Percentiles rank a stretch among this genome's conserved stretches.
phyloP scores from a whole-genome alignment of 2,329 filamentous ascomycete species.

The Sporothrix pallida region DNA sequence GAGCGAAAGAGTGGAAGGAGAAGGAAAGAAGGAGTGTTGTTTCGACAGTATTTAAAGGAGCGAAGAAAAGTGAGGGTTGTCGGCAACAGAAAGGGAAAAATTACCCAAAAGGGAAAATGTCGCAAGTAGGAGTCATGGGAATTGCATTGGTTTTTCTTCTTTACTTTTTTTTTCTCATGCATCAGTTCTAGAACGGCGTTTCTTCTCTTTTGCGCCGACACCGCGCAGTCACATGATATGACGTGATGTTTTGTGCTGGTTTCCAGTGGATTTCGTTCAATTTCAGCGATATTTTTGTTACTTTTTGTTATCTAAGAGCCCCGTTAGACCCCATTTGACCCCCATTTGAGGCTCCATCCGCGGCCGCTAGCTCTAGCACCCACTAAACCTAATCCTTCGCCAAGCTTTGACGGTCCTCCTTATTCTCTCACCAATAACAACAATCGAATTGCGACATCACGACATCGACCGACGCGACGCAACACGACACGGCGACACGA shows the following conservation, averaged over 20 bases:
- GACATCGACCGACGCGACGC: neutral
- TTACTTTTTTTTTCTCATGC: neutral
- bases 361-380: neutral
- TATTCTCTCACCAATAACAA: no score
- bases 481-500: no score
- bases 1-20: neutral
- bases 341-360: neutral
- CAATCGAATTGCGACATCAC: neutral
- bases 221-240: constrained; percentile 24
- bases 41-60: neutral
- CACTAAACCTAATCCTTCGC: constrained; percentile 10
- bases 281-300: neutral
- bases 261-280: neutral
- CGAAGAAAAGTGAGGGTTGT: neutral
- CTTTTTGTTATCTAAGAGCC: neutral
- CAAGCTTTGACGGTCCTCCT: neutral
- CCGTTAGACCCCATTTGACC: neutral
- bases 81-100: neutral
- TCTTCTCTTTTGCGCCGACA: neutral
- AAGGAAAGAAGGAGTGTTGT: constrained; percentile 4
- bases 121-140: constrained; percentile 10
- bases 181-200: neutral
- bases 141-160: neutral
- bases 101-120: neutral
- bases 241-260: constrained; percentile 13